Conservation (phyloP, 2,329 filamentous ascomycete genomes). For the Sporothrix phasma region DNA sequence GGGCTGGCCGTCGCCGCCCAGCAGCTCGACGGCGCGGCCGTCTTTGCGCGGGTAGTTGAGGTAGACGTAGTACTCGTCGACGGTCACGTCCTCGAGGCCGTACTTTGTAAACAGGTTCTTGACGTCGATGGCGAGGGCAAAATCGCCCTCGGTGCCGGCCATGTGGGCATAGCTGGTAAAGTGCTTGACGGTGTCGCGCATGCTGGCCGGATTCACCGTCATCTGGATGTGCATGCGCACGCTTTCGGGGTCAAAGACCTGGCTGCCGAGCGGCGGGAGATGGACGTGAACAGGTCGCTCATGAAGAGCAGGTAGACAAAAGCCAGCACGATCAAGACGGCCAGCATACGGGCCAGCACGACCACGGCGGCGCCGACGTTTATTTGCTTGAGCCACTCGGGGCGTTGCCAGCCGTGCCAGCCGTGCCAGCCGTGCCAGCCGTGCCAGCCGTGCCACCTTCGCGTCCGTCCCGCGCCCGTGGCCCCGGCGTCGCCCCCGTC, state of each 20-base stretch:
- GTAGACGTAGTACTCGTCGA: conserved; percentile 80
- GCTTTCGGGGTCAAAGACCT: conserved; percentile 75
- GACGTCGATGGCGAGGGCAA: conserved; percentile 74
- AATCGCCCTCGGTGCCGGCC: conserved; percentile 89
- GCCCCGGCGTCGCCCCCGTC: conserved; percentile 6
- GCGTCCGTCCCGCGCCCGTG: neutral
- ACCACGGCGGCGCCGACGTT: conserved; percentile 42
- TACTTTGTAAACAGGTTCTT: conserved; percentile 64
- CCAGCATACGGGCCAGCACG: conserved; percentile 62
- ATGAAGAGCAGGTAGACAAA: conserved; percentile 80
- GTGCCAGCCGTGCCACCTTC: neutral
- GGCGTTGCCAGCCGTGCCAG: conserved; percentile 9
- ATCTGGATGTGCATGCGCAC: conserved; percentile 66
- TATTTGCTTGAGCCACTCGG: conserved; percentile 26
- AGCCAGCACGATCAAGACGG: conserved; percentile 62
- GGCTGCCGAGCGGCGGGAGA: conserved; percentile 52
- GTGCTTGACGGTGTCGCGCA: conserved; percentile 64
- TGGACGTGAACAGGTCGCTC: conserved; percentile 66
- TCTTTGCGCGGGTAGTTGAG: conserved; percentile 77
- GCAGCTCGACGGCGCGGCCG: conserved; percentile 71
- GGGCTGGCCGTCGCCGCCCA: conserved; percentile 52
- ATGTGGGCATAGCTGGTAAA: conserved; percentile 81
- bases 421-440: neutral
- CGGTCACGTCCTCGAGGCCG: conserved; percentile 62
- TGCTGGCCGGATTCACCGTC: conserved; percentile 57